Evolutionary conservation across 371 early-diverging fungal genomes (phyloP).

Genomic region (Dipsacomyces acuminosporus): DNA sequence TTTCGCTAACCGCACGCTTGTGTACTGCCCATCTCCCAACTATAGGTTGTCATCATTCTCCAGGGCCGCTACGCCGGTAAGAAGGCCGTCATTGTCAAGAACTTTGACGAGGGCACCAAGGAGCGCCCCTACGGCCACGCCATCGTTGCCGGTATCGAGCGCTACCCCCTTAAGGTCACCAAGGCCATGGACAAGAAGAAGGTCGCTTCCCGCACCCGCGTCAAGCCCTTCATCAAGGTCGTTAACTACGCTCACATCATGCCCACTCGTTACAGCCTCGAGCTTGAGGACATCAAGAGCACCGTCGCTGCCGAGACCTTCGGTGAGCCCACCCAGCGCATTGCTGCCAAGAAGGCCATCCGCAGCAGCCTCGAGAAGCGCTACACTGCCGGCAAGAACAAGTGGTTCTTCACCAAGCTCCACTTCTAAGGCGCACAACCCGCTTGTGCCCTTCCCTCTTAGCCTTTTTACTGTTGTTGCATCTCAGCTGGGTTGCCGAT

Average conservation of each 20-base stretch:
- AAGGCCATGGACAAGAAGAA: constrained; percentile 90
- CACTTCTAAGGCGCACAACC: constrained; percentile 73
- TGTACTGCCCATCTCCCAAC: no score
- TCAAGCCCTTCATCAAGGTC: constrained; percentile 98
- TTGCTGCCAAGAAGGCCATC: constrained; percentile 85
- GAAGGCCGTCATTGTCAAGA: constrained; percentile 98
- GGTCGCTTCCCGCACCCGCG: constrained; percentile 90
- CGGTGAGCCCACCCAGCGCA: constrained; percentile 91
- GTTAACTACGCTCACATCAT: constrained; percentile 99
- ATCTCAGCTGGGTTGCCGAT: background rate
- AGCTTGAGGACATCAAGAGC: constrained; percentile 83
- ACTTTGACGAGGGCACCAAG: constrained; percentile 86
- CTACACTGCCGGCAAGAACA: constrained; percentile 96
- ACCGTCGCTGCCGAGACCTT: constrained; percentile 81
- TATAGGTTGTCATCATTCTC: constrained; percentile 92
- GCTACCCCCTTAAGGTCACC: constrained; percentile 94
- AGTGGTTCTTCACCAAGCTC: constrained; percentile 99
- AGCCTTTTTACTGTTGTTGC: background rate
- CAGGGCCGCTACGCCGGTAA: constrained; percentile 98
- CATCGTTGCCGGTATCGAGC: constrained; percentile 94
- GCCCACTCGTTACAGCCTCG: constrained; percentile 92
- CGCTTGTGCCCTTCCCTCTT: constrained; percentile 1
- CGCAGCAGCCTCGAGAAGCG: constrained; percentile 94
- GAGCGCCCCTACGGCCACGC: constrained; percentile 96
- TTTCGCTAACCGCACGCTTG: no score